Evolutionary conservation across 140 eudicot species (phyloP).

Genomic region (Anethum foeniculum): DNA sequence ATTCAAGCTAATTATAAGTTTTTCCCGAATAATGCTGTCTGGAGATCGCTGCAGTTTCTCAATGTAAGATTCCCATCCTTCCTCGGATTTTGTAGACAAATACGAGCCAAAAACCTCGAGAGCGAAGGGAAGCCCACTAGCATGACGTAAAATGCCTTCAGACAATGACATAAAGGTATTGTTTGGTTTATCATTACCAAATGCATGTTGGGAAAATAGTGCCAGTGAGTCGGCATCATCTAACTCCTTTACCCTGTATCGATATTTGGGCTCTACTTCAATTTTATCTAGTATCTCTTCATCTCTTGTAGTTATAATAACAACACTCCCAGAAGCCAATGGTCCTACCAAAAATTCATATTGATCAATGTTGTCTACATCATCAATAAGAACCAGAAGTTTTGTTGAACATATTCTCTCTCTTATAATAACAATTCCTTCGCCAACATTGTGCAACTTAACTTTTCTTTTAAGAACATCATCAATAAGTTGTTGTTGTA

Average conservation of each 20-base stretch:
- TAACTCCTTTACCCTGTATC: neutral
- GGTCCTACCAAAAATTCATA: neutral
- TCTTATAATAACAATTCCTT: neutral
- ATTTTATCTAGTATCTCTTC: neutral
- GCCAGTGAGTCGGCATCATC: neutral
- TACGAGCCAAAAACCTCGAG: neutral
- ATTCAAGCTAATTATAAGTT: neutral
- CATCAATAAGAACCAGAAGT: neutral
- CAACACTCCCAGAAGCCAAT: neutral
- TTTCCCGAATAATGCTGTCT: neutral
- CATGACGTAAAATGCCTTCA: neutral
- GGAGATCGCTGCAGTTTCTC: neutral
- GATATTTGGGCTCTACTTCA: neutral
- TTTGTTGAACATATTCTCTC: neutral
- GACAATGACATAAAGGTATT: neutral
- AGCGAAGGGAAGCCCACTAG: neutral
- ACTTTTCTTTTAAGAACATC: neutral
- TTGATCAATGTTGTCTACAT: neutral
- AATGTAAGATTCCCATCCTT: neutral
- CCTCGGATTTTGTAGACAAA: neutral
- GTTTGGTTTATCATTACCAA: neutral
- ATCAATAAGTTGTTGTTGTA: neutral
- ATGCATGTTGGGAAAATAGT: neutral
- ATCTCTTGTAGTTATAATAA: neutral
- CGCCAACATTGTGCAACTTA: neutral